Evolutionary conservation across 1,139 yeast genomes (phyloP), one percentile per base, ranked within the genome.

Genomic region (Suhomyces chickasaworum): DNA sequence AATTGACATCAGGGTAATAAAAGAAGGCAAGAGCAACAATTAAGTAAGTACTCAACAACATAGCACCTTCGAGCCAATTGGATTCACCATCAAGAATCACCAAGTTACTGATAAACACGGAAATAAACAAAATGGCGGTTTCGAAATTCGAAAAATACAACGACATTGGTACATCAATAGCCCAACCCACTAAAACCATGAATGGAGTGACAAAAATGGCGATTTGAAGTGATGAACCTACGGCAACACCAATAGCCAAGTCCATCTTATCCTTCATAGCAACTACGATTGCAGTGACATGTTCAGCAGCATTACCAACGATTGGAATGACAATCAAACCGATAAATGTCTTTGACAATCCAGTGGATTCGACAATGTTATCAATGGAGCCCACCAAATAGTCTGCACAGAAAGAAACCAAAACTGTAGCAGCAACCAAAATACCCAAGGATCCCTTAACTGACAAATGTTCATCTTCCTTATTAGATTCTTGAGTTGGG

Each of bases 231-330:
- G 97, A 89, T 4, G 96, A 87, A n/a, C 99, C 99, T 53, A 93
- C 84, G 8, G 99, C 98, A 41, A 93, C 98, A 47, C 97, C 96
- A 57, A 95, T 81, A 9, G 99, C 97, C 54, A 93, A 78, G 65
- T 93, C 98, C 97, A 95, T 93, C 69, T 95, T 93, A 68, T 93
- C 89, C 69, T 90, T 90, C 80, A 85, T 82, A 23, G 99, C 98
- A 41, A 93, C 98, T 52, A 89, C 80, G 40, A 93, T 86, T 2
- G 98, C 97, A 15, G 98, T 93, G 41, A 89, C 98, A 65, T 93
- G 99, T 68, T 93, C 99, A 12, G 99, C 98, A 2, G 99, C 99
- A 60, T 93, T 93, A 48, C 99, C 99, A 25, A 93, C 98, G 53
- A 95, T 91, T 41, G 99, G 99, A 52, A 93, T 84, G 41, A 93